A percentile compares a stretch with the other conserved stretches of the same genome.
phyloP scores from a whole-genome alignment of 164 flowering plant genomes.

The Magnolia sinica region DNA sequence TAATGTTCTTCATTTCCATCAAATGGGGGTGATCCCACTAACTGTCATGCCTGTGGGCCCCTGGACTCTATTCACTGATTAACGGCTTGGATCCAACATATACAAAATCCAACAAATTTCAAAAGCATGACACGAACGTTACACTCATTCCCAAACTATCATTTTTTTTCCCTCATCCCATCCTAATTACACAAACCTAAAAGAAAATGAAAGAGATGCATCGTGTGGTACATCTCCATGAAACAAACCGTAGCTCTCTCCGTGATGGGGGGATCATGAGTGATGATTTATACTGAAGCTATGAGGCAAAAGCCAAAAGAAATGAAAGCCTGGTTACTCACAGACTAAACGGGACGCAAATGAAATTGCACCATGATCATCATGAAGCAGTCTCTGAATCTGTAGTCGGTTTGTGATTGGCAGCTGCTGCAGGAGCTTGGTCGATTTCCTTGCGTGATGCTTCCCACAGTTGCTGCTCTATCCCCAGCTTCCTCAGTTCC shows the following conservation, averaged over 20 bases:
- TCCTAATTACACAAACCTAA: neutral
- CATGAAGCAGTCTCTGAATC: slow-evolving; percentile 1
- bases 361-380: neutral
- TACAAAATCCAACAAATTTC: neutral
- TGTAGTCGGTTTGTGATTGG: neutral
- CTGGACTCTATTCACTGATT: neutral
- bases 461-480: slow-evolving; percentile 97
- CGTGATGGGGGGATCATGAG: neutral
- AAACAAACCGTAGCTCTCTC: neutral
- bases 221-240: neutral
- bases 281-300: neutral
- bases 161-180: neutral
- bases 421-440: slow-evolving; percentile 22
- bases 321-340: neutral
- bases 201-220: neutral
- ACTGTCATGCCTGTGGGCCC: neutral
- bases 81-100: neutral
- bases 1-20: neutral
- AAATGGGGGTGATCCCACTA: neutral
- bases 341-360: neutral
- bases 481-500: slow-evolving; percentile 87
- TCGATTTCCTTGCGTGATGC: slow-evolving; percentile 87
- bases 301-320: neutral
- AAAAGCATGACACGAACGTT: neutral
- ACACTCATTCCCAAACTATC: neutral